Evolutionary conservation across 495 filamentous ascomycete genomes (phyloP).

Genomic region (Delitschia confertaspora): DNA sequence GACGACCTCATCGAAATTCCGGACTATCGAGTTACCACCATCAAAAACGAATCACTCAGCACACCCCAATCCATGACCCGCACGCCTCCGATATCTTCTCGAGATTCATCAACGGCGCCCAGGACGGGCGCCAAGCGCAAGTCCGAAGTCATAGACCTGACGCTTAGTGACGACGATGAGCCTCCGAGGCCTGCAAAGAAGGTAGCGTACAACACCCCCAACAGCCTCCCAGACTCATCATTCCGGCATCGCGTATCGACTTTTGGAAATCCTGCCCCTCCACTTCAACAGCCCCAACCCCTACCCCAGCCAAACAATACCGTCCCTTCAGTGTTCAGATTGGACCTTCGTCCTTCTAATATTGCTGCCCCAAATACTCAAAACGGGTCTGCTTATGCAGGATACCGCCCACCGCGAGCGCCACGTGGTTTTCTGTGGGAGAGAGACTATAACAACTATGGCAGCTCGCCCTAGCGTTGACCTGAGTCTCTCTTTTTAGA

Average conservation of each 20-base stretch:
- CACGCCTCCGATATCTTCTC: slow-evolving; percentile 22
- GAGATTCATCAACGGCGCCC: slow-evolving; percentile 25
- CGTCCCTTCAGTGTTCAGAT: slow-evolving; percentile 4
- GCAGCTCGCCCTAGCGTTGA: too few species aligned
- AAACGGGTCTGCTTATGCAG: too few species aligned
- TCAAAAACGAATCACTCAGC: slow-evolving; percentile 20
- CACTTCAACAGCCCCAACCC: slow-evolving; percentile 13
- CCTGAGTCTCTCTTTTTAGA: too few species aligned
- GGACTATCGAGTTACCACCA: slow-evolving; percentile 17
- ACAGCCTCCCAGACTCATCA: slow-evolving; percentile 20
- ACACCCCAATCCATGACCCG: slow-evolving; percentile 13
- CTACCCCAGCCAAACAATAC: slow-evolving; percentile 3
- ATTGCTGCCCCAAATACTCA: too few species aligned
- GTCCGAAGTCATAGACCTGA: slow-evolving; percentile 30
- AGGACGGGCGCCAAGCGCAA: slow-evolving; percentile 20
- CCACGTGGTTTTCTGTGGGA: too few species aligned
- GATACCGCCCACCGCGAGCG: too few species aligned
- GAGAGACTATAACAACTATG: too few species aligned
- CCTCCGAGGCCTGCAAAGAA: slow-evolving; percentile 24
- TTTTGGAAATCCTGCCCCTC: slow-evolving; percentile 6
- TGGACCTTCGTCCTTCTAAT: not conserved
- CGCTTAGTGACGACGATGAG: slow-evolving; percentile 25
- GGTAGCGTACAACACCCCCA: slow-evolving; percentile 28
- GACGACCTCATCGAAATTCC: slow-evolving; percentile 25
- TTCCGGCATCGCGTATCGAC: slow-evolving; percentile 10